Conservation (phyloP, 257 asterid genomes). For the Penstemon barbatus region DNA sequence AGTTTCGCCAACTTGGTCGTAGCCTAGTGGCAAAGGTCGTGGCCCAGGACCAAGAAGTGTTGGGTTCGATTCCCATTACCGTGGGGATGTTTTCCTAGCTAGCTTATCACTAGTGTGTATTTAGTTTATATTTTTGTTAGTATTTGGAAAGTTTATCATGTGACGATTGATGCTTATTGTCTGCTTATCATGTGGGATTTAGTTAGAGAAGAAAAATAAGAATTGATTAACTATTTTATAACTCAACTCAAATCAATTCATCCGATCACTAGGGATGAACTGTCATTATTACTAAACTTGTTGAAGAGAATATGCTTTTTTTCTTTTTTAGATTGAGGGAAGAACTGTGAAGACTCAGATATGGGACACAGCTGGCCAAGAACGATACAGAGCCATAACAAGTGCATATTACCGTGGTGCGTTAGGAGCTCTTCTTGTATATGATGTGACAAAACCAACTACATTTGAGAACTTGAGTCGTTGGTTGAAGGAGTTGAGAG, state of each 20-base stretch:
- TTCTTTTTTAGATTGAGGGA: constrained; percentile 68
- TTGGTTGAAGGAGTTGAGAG: constrained; percentile 96
- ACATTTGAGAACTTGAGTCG: constrained; percentile 86
- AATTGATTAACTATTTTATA: constrained; percentile 2
- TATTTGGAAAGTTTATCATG: too few species aligned
- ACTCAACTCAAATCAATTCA: too few species aligned
- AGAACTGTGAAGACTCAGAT: constrained; percentile 92
- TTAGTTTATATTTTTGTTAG: too few species aligned
- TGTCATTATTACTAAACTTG: too few species aligned
- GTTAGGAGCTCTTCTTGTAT: constrained; percentile 90
- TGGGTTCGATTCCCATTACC: too few species aligned
- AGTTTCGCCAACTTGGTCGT: too few species aligned
- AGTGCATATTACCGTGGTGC: constrained; percentile 98
- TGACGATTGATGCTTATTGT: neutral
- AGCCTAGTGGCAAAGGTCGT: too few species aligned
- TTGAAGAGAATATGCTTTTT: neutral
- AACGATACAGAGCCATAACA: constrained; percentile 94
- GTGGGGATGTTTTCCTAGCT: too few species aligned
- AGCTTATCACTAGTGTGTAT: too few species aligned
- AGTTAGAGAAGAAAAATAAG: neutral
- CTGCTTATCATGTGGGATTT: neutral
- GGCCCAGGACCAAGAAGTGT: too few species aligned
- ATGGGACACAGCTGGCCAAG: constrained; percentile 99
- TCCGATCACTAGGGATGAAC: too few species aligned
- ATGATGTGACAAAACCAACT: constrained; percentile 86